phyloP scores from a whole-genome alignment of 176 grass and related monocot species.

The Rhynchospora tenuis region DNA sequence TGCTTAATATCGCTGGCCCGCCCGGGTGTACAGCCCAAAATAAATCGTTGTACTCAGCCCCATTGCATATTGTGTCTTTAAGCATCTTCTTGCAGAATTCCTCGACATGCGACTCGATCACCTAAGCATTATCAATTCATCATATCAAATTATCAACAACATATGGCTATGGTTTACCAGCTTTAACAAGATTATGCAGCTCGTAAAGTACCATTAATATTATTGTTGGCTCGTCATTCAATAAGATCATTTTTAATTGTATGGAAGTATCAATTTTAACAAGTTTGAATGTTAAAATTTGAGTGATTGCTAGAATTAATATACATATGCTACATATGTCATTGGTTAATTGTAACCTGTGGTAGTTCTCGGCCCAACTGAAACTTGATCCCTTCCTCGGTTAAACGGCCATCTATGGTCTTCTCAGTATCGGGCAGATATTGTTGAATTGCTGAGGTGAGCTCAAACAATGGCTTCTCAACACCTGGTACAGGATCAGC shows the following conservation, averaged over 20 bases:
- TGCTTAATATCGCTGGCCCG: constrained; percentile 70
- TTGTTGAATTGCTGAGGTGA: constrained; percentile 41
- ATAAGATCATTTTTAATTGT: too few relatives aligned
- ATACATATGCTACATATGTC: background rate
- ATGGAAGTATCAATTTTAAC: too few relatives aligned
- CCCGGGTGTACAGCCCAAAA: constrained; percentile 85
- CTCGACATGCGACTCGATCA: constrained; percentile 64
- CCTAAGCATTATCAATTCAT: background rate
- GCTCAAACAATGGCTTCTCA: constrained; percentile 62
- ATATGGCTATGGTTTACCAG: background rate
- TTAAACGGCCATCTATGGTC: constrained; percentile 61
- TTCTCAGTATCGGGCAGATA: constrained; percentile 61
- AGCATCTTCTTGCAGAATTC: constrained; percentile 66
- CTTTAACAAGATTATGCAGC: background rate
- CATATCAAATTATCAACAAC: background rate
- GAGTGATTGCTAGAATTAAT: background rate
- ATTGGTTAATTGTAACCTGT: constrained; percentile 21
- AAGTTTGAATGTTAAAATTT: background rate
- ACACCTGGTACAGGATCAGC: constrained; percentile 12
- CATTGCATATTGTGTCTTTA: constrained; percentile 21
- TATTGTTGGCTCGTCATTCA: too few relatives aligned
- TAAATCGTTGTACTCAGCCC: constrained; percentile 37
- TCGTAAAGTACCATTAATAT: too few relatives aligned
- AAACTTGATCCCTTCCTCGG: constrained; percentile 80
- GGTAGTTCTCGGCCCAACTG: constrained; percentile 70